Evolutionary conservation across 345 rosid species (phyloP).

Genomic region (Hibiscus syriacus): DNA sequence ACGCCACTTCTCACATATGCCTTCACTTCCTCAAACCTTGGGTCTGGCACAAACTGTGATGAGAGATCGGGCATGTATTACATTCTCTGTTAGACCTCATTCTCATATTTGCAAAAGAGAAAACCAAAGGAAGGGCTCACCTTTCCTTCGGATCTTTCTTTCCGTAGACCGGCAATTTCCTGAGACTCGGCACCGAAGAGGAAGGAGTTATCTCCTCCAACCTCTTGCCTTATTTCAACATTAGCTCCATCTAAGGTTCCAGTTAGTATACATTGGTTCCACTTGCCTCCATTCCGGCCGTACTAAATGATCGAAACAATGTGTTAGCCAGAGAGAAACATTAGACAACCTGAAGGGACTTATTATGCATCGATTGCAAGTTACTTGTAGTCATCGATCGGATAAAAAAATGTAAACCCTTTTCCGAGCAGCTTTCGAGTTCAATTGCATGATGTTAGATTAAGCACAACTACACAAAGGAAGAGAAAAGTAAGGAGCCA

Average conservation of each 20-base stretch:
- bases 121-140: constrained; percentile 7
- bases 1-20: constrained; percentile 52
- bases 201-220: constrained; percentile 73
- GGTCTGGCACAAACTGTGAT: constrained; percentile 58
- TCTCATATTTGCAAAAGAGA: not conserved
- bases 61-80: not conserved
- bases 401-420: not conserved
- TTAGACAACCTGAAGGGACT: not conserved
- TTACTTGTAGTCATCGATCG: not conserved
- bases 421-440: not conserved
- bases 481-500: not conserved
- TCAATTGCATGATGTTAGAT: not conserved
- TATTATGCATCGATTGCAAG: not conserved
- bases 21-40: too few species aligned
- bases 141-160: constrained; percentile 67
- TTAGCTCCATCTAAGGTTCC: constrained; percentile 84
- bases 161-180: constrained; percentile 56
- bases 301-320: constrained; percentile 27
- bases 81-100: not conserved
- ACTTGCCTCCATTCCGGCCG: constrained; percentile 92
- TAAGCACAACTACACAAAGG: not conserved
- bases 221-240: constrained; percentile 73
- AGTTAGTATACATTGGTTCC: constrained; percentile 74
- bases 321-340: not conserved
- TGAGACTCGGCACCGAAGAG: constrained; percentile 74